Conservation (phyloP, 768 basidiomycete genomes). For the Coprinellus micaceus region DNA sequence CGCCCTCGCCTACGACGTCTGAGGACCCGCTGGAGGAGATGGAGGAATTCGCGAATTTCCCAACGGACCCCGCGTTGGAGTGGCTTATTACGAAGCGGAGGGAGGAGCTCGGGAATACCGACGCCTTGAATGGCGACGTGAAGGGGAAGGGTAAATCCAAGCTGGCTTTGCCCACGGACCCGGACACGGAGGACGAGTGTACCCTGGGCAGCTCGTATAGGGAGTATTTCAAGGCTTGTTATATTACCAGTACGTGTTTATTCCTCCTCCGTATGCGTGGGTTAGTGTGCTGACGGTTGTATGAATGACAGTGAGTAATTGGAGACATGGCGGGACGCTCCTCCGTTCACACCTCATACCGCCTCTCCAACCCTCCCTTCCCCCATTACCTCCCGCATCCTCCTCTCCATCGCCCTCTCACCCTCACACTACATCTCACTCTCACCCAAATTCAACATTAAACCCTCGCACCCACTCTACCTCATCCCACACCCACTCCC, state of each 20-base stretch:
- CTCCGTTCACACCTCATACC: conserved; percentile 59
- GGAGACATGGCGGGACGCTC: conserved; percentile 71
- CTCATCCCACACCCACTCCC: neutral
- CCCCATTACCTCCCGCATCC: neutral
- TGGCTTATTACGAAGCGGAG: conserved; percentile 31
- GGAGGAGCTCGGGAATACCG: conserved; percentile 1
- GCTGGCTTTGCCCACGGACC: neutral
- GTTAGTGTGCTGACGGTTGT: neutral
- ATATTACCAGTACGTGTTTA: conserved; percentile 60
- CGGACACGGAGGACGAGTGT: neutral
- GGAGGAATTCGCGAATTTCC: conserved; percentile 30
- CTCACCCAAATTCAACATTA: too few species aligned
- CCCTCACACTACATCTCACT: too few species aligned
- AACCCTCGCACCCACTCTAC: too few species aligned
- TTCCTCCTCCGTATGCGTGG: neutral
- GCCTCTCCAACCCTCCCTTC: neutral
- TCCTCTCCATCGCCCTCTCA: neutral
- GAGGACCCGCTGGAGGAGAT: conserved; percentile 18
- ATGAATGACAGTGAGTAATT: conserved; percentile 59
- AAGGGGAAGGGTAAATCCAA: conserved; percentile 8
- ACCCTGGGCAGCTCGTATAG: conserved; percentile 52
- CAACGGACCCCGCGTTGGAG: conserved; percentile 40
- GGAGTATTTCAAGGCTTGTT: conserved; percentile 68
- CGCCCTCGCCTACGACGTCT: too few species aligned
- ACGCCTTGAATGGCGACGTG: neutral